Base-by-base conservation (phyloP, 768 basidiomycete species). In the Lactifluus subvellereus region DNA sequence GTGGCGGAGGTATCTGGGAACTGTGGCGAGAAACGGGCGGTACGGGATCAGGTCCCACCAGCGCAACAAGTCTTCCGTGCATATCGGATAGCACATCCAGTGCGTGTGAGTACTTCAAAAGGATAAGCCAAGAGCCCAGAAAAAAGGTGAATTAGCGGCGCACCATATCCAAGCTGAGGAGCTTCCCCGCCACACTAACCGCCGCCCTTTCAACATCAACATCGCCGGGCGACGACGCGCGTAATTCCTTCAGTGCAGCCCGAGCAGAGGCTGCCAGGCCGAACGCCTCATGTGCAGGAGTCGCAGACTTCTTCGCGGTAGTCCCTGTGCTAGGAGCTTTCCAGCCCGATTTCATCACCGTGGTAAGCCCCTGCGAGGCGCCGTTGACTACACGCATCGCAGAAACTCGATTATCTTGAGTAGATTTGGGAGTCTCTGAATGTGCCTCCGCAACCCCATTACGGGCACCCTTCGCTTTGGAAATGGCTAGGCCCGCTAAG, bases 181-280 rank as follows among this genome's bases (percentile, higher is more conserved):
- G 72, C 71, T 90, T 91, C 8, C 82, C 86, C 6, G 84, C 70
- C 5, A 91, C 74, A 61, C 85, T 85, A 54, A 79, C 79, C 1
- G 87, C 90, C 2, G 88, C 89, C 42, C 86, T 79, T 73, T 93
- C 91, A 6, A 91, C 79, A 66, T 91, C 86, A 9, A 88, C 16
- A 66, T 82, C 80, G 3, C 75, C 76, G 0, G 79, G 74, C 50
- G 72, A 74, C 20, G 81, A 56, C 37, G 69, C 70, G 54, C 89
- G 76, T 48, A 92, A 74, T 3, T 72, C 66, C 1, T 61, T 62
- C 8, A 92, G 71, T 56, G 82, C 77, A 55, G 75, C 77, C 16
- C 75, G 70, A 0, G 82, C 82, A 18, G 77, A 67, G 9, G 74
- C 71, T 7, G 77, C 74, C 16, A 77, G 69, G 27, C 73, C 68